Evolutionary conservation across 257 asterid genomes (phyloP).

Genomic region (Agastache rugosa): DNA sequence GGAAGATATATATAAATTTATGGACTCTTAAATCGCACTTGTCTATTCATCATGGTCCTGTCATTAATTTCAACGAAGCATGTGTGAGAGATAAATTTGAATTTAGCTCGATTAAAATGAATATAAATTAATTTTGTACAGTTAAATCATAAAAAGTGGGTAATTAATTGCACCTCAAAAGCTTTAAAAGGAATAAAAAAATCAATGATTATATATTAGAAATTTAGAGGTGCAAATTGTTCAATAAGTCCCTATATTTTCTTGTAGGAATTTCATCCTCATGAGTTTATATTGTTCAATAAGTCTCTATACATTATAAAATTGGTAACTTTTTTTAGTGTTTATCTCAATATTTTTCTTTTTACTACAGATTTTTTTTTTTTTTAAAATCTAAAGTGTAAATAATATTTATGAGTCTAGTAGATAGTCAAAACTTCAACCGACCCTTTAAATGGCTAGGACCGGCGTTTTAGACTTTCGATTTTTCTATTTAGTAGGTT

Average conservation of each 20-base stretch:
- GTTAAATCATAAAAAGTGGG: neutral
- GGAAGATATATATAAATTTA: neutral
- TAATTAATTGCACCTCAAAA: neutral
- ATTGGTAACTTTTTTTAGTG: neutral
- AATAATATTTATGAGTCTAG: neutral
- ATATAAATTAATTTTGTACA: neutral
- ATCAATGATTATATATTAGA: neutral
- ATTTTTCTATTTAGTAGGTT: conserved; percentile 11
- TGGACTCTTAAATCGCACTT: neutral
- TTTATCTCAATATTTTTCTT: neutral
- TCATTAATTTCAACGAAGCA: conserved; percentile 2
- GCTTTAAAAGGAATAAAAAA: no score
- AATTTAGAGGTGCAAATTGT: conserved; percentile 1
- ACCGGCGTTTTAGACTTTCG: conserved; percentile 28
- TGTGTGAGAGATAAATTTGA: neutral
- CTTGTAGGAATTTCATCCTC: neutral
- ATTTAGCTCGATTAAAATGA: neutral
- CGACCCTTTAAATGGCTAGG: conserved; percentile 36
- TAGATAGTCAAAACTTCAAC: conserved; percentile 27
- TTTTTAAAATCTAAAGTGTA: neutral
- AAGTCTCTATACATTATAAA: neutral
- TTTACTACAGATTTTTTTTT: neutral
- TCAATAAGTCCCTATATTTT: neutral
- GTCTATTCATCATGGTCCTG: conserved; percentile 7
- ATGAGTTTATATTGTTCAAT: neutral